Conservation (phyloP, 345 rosid genomes). For the Kandelia obovata region DNA sequence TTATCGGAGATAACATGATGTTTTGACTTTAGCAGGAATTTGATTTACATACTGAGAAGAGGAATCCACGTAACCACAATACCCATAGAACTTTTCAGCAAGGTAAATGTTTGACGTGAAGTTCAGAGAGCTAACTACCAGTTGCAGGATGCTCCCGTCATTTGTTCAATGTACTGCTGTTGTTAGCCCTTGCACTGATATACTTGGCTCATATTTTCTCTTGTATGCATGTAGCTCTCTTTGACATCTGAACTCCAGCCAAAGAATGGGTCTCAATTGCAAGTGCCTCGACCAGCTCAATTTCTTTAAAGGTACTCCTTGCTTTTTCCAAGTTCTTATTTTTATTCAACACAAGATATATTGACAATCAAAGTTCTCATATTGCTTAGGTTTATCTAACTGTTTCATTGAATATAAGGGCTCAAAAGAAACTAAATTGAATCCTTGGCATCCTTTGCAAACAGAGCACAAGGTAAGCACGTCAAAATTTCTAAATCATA, state of each 20-base stretch:
- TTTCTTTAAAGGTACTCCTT: slow-evolving; percentile 49
- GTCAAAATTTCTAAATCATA: neutral
- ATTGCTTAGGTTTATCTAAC: slow-evolving; percentile 19
- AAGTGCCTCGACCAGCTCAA: slow-evolving; percentile 32
- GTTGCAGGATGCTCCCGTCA: neutral
- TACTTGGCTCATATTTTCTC: slow-evolving; percentile 1
- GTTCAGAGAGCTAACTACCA: neutral
- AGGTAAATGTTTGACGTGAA: slow-evolving; percentile 40
- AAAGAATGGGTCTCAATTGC: slow-evolving; percentile 39
- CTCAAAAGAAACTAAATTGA: slow-evolving; percentile 82
- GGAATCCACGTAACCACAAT: slow-evolving; percentile 51
- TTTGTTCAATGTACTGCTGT: neutral
- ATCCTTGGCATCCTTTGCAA: slow-evolving; percentile 48
- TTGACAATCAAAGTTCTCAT: slow-evolving; percentile 1
- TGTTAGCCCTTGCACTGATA: neutral
- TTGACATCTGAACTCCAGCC: slow-evolving; percentile 55
- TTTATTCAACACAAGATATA: neutral
- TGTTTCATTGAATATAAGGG: slow-evolving; percentile 54
- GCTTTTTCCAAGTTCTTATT: slow-evolving; percentile 2
- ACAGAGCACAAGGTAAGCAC: slow-evolving; percentile 58
- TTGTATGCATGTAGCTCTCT: slow-evolving; percentile 52
- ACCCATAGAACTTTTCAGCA: slow-evolving; percentile 80
- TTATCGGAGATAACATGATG: slow-evolving; percentile 7
- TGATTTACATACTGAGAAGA: slow-evolving; percentile 59
- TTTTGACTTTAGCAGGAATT: slow-evolving; percentile 55